A percentile compares a stretch with the other conserved stretches of the same genome.
Evolutionary conservation across 257 asterid species (phyloP).

Genomic region (Nicotiana knightiana): DNA sequence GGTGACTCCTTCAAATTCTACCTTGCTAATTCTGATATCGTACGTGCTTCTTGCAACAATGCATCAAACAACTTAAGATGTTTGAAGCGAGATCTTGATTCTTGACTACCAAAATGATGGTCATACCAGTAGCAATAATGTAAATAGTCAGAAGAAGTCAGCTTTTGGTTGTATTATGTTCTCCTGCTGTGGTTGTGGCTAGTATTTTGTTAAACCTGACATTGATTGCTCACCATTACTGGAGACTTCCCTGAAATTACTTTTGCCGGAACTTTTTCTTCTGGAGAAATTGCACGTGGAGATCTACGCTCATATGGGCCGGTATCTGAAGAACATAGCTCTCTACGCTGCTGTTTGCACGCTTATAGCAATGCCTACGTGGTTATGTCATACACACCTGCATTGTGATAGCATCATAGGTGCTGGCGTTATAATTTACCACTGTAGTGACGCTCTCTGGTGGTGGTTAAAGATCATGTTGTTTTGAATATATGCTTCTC

Average conservation of each 20-base stretch:
- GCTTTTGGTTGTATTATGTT: constrained; percentile 69
- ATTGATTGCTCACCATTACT: constrained; percentile 48
- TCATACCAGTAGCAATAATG: neutral
- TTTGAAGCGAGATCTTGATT: constrained; percentile 17
- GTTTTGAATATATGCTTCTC: neutral
- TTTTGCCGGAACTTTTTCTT: constrained; percentile 57
- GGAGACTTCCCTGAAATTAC: constrained; percentile 64
- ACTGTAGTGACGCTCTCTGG: neutral
- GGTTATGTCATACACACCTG: constrained; percentile 51
- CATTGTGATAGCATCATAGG: neutral
- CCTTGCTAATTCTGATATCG: constrained; percentile 45
- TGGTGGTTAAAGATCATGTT: neutral
- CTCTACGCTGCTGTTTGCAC: constrained; percentile 38
- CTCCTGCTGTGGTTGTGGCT: constrained; percentile 66
- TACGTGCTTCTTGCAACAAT: constrained; percentile 31
- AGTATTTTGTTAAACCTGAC: constrained; percentile 36
- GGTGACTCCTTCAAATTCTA: constrained; percentile 68
- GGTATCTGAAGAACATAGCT: constrained; percentile 24
- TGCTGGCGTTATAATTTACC: neutral
- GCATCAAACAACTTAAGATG: constrained; percentile 34
- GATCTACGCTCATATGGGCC: too few relatives aligned
- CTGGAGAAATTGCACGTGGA: constrained; percentile 45
- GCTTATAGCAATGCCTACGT: constrained; percentile 53
- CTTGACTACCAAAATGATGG: constrained; percentile 3
- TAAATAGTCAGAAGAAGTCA: constrained; percentile 17